A percentile compares a stretch with the other conserved stretches of the same genome.
Conservation (phyloP, 2,329 filamentous ascomycete genomes). For the Albophoma yamanashiensis region DNA sequence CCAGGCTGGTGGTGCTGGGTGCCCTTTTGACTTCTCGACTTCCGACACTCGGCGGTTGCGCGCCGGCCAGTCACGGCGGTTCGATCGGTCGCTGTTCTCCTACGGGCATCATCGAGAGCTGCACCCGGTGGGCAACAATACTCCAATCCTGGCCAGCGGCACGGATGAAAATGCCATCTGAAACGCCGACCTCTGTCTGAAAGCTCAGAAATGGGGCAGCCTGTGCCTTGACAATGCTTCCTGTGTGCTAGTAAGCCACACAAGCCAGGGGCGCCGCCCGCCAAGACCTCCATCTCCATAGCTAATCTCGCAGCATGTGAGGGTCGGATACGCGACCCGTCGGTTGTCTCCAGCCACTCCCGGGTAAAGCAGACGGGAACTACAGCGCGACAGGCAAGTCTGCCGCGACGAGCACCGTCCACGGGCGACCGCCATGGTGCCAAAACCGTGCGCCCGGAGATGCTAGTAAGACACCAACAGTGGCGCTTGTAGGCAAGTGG, state of each 20-base stretch:
- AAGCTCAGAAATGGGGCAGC: background rate
- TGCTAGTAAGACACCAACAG: background rate
- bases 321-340: background rate
- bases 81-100: background rate
- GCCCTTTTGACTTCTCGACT: background rate
- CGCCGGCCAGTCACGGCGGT: background rate
- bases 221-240: background rate
- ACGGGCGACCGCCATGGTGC: background rate
- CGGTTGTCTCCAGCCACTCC: background rate
- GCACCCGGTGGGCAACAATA: no score
- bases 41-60: background rate
- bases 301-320: background rate
- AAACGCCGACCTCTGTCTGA: background rate
- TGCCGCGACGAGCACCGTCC: background rate
- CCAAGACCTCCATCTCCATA: background rate
- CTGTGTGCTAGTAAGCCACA: background rate
- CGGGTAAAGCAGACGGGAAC: background rate
- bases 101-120: no score
- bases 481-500: background rate
- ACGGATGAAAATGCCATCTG: background rate
- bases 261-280: background rate
- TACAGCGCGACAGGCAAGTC: background rate
- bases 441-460: background rate
- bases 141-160: no score
- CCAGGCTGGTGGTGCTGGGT: background rate